Percentiles rank a stretch among this genome's conserved stretches.
Conservation (phyloP, 768 basidiomycete genomes). For the Brasilioporus rufonigricans region DNA sequence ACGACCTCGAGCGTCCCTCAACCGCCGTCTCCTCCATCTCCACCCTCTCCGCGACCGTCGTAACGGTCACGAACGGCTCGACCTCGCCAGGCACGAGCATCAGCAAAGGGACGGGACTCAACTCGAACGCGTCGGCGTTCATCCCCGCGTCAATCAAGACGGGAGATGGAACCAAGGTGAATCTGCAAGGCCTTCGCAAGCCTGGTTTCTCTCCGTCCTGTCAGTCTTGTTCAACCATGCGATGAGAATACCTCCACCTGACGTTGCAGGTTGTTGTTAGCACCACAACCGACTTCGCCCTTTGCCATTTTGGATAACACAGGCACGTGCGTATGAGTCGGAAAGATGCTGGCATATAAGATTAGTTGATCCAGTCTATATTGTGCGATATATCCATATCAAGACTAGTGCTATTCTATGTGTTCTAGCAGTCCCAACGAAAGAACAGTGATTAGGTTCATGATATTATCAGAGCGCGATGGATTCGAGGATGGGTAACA, state of each 20-base stretch:
- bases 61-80: neutral
- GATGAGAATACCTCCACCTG: neutral
- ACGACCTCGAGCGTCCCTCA: constrained; percentile 20
- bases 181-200: constrained; percentile 17
- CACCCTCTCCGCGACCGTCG: neutral
- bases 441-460: no score
- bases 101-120: constrained; percentile 10
- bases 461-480: constrained; percentile 4
- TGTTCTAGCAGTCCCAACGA: neutral
- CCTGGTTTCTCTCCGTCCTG: constrained; percentile 25
- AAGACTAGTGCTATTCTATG: neutral
- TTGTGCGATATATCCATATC: neutral
- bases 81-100: neutral
- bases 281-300: constrained; percentile 25
- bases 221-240: neutral
- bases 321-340: constrained; percentile 13
- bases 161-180: constrained; percentile 14
- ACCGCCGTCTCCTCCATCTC: constrained; percentile 3
- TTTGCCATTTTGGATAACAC: constrained; percentile 26
- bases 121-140: constrained; percentile 26
- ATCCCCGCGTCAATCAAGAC: constrained; percentile 25
- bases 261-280: constrained; percentile 6
- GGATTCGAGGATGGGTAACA: constrained; percentile 24
- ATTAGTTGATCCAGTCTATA: neutral
- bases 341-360: no score